Percentiles rank a stretch among this genome's conserved stretches.
Conservation (phyloP, 495 filamentous ascomycete genomes). For the Hyaloscypha finlandica region DNA sequence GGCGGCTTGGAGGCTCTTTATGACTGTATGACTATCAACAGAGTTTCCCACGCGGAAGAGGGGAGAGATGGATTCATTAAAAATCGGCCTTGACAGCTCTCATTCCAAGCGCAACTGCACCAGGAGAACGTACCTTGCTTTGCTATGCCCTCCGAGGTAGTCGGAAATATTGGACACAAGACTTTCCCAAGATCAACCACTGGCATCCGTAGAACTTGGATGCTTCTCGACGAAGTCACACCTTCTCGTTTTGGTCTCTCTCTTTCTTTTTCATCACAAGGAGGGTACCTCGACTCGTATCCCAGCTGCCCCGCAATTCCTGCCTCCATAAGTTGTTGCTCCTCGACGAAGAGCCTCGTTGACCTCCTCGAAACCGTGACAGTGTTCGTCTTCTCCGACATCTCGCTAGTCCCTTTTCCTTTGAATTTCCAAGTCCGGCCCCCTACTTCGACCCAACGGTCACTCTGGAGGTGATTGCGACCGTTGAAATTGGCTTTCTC, state of each 20-base stretch:
- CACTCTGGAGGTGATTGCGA: not conserved
- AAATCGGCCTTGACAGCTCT: not conserved
- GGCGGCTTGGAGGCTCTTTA: constrained; percentile 31
- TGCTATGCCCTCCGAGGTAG: constrained; percentile 16
- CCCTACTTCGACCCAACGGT: not conserved
- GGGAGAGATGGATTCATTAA: not conserved
- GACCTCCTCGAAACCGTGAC: constrained; percentile 25
- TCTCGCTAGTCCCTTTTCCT: not conserved
- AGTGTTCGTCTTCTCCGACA: constrained; percentile 3
- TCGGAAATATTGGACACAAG: constrained; percentile 17
- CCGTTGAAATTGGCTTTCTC: not conserved
- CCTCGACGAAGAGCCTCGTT: constrained; percentile 21
- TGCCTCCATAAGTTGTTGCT: constrained; percentile 18
- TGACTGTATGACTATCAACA: constrained; percentile 42
- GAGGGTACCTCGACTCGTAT: constrained; percentile 6
- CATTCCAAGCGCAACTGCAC: not conserved
- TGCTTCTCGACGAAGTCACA: not conserved
- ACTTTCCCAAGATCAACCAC: constrained; percentile 23
- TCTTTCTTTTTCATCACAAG: constrained; percentile 19
- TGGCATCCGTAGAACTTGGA: constrained; percentile 6
- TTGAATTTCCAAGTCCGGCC: not conserved
- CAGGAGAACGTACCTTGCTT: constrained; percentile 21
- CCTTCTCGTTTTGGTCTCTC: constrained; percentile 1
- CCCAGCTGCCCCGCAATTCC: not conserved
- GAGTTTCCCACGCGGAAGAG: constrained; percentile 49